Evolutionary conservation across 495 filamentous ascomycete genomes (phyloP), one percentile per base, ranked within the genome.

Genomic region (Daldinia vernicosa): DNA sequence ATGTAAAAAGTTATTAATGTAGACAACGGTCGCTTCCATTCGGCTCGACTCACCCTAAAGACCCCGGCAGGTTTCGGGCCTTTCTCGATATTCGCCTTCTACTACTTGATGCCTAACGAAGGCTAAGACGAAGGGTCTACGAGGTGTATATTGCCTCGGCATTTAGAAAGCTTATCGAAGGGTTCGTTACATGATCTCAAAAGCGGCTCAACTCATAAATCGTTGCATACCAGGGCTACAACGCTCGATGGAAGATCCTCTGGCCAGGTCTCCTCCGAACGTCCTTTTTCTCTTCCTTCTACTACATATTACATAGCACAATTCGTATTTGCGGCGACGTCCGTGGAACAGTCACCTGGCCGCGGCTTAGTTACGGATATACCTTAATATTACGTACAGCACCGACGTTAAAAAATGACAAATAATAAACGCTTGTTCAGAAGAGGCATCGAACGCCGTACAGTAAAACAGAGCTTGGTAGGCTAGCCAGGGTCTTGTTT

Each of bases 41-140:
- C 30, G 70, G 47, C 43, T 69, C 51, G 39, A 53, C 37, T 26
- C 35, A 37, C 28, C 6, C 14, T 4, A 26, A 19, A 11, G 19
- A 22, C 43, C 43, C 43, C 19, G 9, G 43, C 12, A 22, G 50
- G 15, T 28, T 26, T 53, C 24, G 50, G 50, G 24, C 50, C 19
- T 57, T 50, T 24, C 39, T 72, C 19, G 26, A 39, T 12, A 30
- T 59, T 47, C 50, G 47, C 69, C 60, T 72, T 65, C 47, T 28
- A 6, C 26, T 32, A 28, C 35, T 69, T 69, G 60, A 64, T 72
- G 70, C 70, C 64, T 56, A 65, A 68, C 65, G 60, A 51, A 28
- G 56, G 43, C 17, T 26, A 32, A 57, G 27, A 53, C 27, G 59
- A 47, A 50, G 60, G 37, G 27, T 51, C 12, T 30, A 43, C 35